phyloP scores from a whole-genome alignment of 768 basidiomycete species.

The Calocybe cyanea region DNA sequence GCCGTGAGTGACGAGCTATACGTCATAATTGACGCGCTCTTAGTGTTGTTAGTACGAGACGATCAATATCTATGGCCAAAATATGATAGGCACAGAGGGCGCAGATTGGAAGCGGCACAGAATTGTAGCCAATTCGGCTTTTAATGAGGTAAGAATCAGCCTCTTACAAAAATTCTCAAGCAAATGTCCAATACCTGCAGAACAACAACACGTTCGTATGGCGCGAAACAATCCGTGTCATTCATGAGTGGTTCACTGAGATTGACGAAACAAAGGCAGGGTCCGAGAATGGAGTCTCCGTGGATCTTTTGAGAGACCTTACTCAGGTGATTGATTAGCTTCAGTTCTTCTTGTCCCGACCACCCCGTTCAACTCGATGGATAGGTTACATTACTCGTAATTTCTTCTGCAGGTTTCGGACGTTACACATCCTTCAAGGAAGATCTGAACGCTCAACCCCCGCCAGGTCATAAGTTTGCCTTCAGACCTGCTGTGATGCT shows the following conservation, averaged over 20 bases:
- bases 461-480: slow-evolving; percentile 28
- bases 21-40: background rate
- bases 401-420: slow-evolving; percentile 41
- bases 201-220: slow-evolving; percentile 47
- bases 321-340: slow-evolving; percentile 21
- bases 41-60: slow-evolving; percentile 29
- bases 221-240: slow-evolving; percentile 36
- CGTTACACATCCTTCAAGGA: slow-evolving; percentile 28
- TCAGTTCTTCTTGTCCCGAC: background rate
- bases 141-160: slow-evolving; percentile 37
- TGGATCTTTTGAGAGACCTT: slow-evolving; percentile 22
- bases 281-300: background rate
- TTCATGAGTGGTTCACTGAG: slow-evolving; percentile 39
- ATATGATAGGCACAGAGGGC: slow-evolving; percentile 39
- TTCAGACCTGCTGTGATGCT: slow-evolving; percentile 31
- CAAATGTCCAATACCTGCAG: slow-evolving; percentile 19
- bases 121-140: slow-evolving; percentile 41
- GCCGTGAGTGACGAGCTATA: slow-evolving; percentile 21
- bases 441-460: slow-evolving; percentile 21
- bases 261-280: slow-evolving; percentile 21
- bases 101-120: slow-evolving; percentile 47
- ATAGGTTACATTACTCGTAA: slow-evolving; percentile 34
- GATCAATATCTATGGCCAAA: slow-evolving; percentile 43
- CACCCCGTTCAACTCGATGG: background rate
- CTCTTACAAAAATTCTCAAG: background rate